phyloP scores from a whole-genome alignment of 139 green algal species.

The Ettlia oleoabundans region DNA sequence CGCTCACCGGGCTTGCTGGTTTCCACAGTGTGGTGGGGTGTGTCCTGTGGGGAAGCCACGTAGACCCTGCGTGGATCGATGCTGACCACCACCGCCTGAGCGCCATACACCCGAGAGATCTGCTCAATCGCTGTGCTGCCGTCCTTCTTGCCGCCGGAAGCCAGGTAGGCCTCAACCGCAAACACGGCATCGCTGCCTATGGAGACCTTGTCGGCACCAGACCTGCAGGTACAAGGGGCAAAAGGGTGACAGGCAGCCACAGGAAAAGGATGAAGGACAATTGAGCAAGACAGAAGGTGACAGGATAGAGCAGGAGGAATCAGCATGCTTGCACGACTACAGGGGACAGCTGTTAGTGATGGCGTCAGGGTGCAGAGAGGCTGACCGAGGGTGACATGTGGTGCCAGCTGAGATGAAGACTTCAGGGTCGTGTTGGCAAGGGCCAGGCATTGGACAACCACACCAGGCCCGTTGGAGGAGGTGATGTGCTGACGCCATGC shows the following conservation, averaged over 20 bases:
- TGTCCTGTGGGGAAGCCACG: conserved; percentile 71
- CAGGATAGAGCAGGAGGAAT: too few relatives aligned
- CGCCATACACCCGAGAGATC: conserved; percentile 94
- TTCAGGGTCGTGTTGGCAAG: too few relatives aligned
- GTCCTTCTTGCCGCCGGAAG: conserved; percentile 47
- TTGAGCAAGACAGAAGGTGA: too few relatives aligned
- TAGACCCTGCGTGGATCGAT: conserved; percentile 95
- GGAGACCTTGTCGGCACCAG: conserved; percentile 96
- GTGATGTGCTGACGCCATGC: too few relatives aligned
- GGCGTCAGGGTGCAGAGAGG: too few relatives aligned
- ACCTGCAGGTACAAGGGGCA: conserved; percentile 42
- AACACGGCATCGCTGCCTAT: conserved; percentile 94
- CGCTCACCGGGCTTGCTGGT: conserved; percentile 44
- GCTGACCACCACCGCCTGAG: conserved; percentile 87
- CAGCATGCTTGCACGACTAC: too few relatives aligned
- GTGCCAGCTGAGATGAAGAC: too few relatives aligned
- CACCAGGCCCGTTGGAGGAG: too few relatives aligned
- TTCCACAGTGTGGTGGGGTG: conserved; percentile 68
- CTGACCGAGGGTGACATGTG: too few relatives aligned
- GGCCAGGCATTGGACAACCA: too few relatives aligned
- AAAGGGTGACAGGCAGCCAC: neutral
- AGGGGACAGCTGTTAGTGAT: too few relatives aligned
- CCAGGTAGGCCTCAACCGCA: conserved; percentile 71
- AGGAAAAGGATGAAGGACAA: too few relatives aligned
- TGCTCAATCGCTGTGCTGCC: conserved; percentile 92